Evolutionary conservation across 805 yeast genomes (phyloP).

Genomic region (Yarrowia bubula): DNA sequence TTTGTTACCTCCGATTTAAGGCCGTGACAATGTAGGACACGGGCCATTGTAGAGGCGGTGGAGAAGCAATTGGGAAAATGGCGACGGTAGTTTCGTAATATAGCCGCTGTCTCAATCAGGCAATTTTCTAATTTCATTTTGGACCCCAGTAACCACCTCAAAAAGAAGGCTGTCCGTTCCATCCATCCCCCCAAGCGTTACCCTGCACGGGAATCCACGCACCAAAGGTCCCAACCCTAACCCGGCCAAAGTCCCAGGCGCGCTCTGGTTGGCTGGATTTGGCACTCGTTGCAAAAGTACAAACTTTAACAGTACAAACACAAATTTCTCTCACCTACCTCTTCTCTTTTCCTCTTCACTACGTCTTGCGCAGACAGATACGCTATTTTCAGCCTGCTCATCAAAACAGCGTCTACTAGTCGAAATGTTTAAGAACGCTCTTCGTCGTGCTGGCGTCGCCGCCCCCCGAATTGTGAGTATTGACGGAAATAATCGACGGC

Average conservation of each 20-base stretch:
- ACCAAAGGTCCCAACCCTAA: slow-evolving; percentile 18
- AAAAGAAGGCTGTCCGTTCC: too few species aligned
- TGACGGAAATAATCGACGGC: background rate
- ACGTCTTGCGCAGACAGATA: slow-evolving; percentile 28
- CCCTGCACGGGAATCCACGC: slow-evolving; percentile 25
- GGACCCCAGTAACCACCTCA: background rate
- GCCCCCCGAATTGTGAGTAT: slow-evolving; percentile 28
- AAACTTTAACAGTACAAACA: slow-evolving; percentile 25
- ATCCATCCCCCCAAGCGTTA: background rate
- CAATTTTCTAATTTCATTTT: background rate
- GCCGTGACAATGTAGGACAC: background rate
- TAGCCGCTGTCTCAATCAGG: too few species aligned
- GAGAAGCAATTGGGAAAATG: background rate
- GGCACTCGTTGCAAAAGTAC: slow-evolving; percentile 22
- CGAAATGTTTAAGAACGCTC: slow-evolving; percentile 28
- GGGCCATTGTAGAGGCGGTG: background rate
- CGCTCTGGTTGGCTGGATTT: slow-evolving; percentile 27
- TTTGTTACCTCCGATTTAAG: slow-evolving; percentile 25
- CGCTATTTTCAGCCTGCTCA: slow-evolving; percentile 28
- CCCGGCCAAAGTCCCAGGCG: background rate
- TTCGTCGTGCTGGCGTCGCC: slow-evolving; percentile 28
- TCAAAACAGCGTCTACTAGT: slow-evolving; percentile 28
- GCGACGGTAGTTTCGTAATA: too few species aligned
- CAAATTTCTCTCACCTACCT: slow-evolving; percentile 26
- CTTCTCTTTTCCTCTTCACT: slow-evolving; percentile 28